Percentiles rank a stretch among this genome's conserved stretches.
phyloP scores from a whole-genome alignment of 495 filamentous ascomycete genomes.

The Rhizodiscina lignyota region DNA sequence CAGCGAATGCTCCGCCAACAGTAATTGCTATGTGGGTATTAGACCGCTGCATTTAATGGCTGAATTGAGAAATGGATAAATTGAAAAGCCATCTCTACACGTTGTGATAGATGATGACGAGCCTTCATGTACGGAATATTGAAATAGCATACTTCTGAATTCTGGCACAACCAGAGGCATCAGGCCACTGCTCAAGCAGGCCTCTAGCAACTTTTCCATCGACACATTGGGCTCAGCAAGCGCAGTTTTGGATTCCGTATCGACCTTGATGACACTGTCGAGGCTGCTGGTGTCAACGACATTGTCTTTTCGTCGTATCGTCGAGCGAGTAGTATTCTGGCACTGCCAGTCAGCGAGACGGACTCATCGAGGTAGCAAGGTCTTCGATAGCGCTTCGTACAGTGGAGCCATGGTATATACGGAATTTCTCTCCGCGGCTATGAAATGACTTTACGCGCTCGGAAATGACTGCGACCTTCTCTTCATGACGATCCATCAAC shows the following conservation, averaged over 20 bases:
- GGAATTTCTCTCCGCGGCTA: slow-evolving; percentile 1
- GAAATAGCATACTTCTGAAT: slow-evolving; percentile 43
- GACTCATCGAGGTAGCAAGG: no score
- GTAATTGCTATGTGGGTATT: no score
- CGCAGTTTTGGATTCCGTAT: slow-evolving; percentile 23
- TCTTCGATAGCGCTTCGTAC: no score
- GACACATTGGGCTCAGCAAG: slow-evolving; percentile 36
- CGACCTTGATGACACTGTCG: slow-evolving; percentile 34
- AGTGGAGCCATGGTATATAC: slow-evolving; percentile 10
- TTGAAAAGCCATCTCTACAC: no score
- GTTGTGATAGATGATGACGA: no score
- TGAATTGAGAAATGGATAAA: no score
- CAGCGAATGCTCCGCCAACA: slow-evolving; percentile 37
- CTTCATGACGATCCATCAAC: background rate
- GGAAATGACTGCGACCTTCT: background rate
- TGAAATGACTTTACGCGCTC: slow-evolving; percentile 1
- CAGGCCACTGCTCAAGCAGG: slow-evolving; percentile 24
- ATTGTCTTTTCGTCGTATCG: background rate
- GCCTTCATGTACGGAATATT: no score
- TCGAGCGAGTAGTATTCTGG: slow-evolving; percentile 1
- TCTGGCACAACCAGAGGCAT: slow-evolving; percentile 35
- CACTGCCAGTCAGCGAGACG: no score
- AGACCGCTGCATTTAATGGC: no score
- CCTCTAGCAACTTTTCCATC: slow-evolving; percentile 30
- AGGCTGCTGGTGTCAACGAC: slow-evolving; percentile 20